Base-by-base conservation (phyloP, 2,329 filamentous ascomycete species). In the Sporothrix dimorphospora region DNA sequence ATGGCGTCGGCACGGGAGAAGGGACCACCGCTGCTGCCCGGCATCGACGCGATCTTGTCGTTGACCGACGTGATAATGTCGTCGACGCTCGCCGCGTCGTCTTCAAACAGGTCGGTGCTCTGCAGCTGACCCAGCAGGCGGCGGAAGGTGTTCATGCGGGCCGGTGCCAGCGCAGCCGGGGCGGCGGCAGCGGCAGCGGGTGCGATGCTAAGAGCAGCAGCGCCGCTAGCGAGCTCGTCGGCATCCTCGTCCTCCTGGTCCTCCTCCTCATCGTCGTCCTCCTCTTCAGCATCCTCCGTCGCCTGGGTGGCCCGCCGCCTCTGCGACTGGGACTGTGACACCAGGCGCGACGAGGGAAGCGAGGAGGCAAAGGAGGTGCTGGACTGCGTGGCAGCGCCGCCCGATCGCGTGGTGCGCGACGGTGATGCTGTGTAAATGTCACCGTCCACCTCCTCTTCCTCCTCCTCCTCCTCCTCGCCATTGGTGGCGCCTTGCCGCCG, bases 31-130 rank as follows among this genome's bases (percentile, higher is more conserved):
- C 11, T 16, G 8, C 34, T 40, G 66, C 47, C 27, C 34, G 83
- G 79, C 2, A 81, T 77, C 55, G 82, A 78, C 16, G 87, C 85
- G 63, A 97, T 77, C 76, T 89, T 89, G 4, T 83, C 83, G 80
- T 99, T 99, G 68, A 99, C 92, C 9, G 92, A 92, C 3, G 86
- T 86, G 21, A 98, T 86, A 42, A 99, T 86, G 34, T 88, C 88
- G 74, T 90, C 88, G 1, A 98, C 87, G 73, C 91, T 87, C 16
- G 94, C 94, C 21, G 91, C 89, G 78, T 98, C 96, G 74, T 97
- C 93, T 42, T 91, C 89, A 79, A 99, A 99, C n/a, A 99, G 81
- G 14, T 89, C 86, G 3, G 63, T 49, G 77, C 91, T 91, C 78
- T 97, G 91, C 70, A 99, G 85, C 77, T 93, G 92, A 30, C 96